These are phyloP conservation scores for Nitzschia putrida DNA, from an alignment of 108 stramenopile species.

Conservation along the genomic window DNA sequence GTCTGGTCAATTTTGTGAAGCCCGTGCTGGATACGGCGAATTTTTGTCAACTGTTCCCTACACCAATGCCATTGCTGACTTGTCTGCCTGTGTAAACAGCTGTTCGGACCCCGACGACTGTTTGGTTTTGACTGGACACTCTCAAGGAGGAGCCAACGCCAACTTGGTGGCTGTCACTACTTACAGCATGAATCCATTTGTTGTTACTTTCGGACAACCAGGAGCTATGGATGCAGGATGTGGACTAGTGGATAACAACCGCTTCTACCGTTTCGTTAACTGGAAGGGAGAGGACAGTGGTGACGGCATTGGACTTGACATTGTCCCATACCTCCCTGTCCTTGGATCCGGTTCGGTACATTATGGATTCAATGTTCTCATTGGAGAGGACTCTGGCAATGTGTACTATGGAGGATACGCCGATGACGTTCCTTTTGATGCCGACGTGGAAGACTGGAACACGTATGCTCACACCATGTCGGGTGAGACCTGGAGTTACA, in stretches of 20 bases:
- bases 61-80: background rate
- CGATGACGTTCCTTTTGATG: background rate
- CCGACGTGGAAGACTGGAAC: background rate
- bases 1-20: background rate
- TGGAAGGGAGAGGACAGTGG: background rate
- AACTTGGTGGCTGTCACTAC: background rate
- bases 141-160: slow-evolving; percentile 6
- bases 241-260: background rate
- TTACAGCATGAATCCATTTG: slow-evolving; percentile 4
- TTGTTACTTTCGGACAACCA: slow-evolving; percentile 9
- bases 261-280: slow-evolving; percentile 10
- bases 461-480: slow-evolving; percentile 3
- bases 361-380: background rate
- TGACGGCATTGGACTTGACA: background rate
- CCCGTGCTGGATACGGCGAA: background rate
- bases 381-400: slow-evolving; percentile 4
- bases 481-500: slow-evolving; percentile 5
- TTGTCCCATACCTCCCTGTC: background rate
- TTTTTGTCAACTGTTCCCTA: background rate
- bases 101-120: slow-evolving; percentile 1
- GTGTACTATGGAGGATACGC: slow-evolving; percentile 15
- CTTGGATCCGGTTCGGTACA: background rate
- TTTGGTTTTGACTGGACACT: slow-evolving; percentile 10
- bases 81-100: background rate
- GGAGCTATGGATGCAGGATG: slow-evolving; percentile 1